phyloP scores from a whole-genome alignment of 1,139 yeast genomes.

The Saccharomycopsis hybrid region DNA sequence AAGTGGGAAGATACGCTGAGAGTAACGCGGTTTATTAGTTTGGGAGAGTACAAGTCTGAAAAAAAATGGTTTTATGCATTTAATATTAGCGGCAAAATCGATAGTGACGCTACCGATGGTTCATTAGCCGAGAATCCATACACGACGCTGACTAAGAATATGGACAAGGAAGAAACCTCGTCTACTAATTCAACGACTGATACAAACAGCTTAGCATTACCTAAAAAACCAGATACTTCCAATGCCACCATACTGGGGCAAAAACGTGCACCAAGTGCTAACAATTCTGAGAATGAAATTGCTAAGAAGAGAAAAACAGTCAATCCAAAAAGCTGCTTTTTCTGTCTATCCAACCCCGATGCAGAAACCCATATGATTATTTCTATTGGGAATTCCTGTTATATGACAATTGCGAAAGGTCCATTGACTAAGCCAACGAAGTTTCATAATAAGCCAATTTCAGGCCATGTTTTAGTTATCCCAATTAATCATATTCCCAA shows the following conservation, averaged over 20 bases:
- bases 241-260: too few species aligned
- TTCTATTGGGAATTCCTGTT: constrained; percentile 60
- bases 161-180: too few species aligned
- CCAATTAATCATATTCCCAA: constrained; percentile 71
- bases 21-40: constrained; percentile 11
- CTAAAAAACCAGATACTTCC: too few species aligned
- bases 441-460: constrained; percentile 37
- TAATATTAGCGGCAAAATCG: background rate
- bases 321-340: constrained; percentile 61
- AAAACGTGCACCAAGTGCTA: too few species aligned
- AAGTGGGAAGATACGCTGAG: constrained; percentile 10
- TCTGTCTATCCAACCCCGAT: constrained; percentile 76
- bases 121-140: too few species aligned
- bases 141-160: too few species aligned
- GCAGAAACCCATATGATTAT: constrained; percentile 77
- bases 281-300: too few species aligned
- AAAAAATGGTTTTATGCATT: constrained; percentile 17
- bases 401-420: constrained; percentile 81
- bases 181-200: too few species aligned
- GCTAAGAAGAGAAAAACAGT: constrained; percentile 28
- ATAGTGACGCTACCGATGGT: too few species aligned
- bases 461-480: constrained; percentile 81
- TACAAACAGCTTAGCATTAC: too few species aligned
- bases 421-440: constrained; percentile 56
- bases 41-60: constrained; percentile 11